These are phyloP conservation scores for Boletus rex-veris DNA, from an alignment of 768 basidiomycete genomes.

Conservation along the genomic window DNA sequence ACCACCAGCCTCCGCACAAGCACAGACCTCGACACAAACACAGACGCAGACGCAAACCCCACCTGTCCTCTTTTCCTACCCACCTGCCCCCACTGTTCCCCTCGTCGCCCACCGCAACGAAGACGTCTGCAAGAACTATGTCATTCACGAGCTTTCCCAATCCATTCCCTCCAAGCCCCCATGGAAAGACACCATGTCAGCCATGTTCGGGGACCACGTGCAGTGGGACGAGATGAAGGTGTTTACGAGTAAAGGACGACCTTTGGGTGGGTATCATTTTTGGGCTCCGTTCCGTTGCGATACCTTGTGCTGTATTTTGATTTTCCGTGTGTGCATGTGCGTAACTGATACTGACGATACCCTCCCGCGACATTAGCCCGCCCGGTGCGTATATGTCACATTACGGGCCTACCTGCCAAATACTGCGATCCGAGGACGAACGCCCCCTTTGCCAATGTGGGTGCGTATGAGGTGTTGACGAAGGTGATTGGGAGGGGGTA, in stretches of 20 bases:
- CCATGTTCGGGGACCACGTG: slow-evolving; percentile 83
- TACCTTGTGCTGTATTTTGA: neutral
- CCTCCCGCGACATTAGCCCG: slow-evolving; percentile 42
- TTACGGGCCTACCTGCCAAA: slow-evolving; percentile 73
- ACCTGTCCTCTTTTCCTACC: slow-evolving; percentile 9
- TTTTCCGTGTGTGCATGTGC: neutral
- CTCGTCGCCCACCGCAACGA: slow-evolving; percentile 38
- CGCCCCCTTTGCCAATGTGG: slow-evolving; percentile 71
- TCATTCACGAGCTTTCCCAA: slow-evolving; percentile 62
- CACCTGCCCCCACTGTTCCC: slow-evolving; percentile 8
- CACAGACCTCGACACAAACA: too few species aligned
- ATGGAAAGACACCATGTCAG: slow-evolving; percentile 73
- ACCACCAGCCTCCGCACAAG: neutral
- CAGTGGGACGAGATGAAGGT: slow-evolving; percentile 74
- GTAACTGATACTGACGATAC: neutral
- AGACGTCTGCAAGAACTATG: slow-evolving; percentile 62
- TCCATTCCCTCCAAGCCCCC: slow-evolving; percentile 44
- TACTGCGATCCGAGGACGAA: slow-evolving; percentile 81
- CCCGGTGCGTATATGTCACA: slow-evolving; percentile 60
- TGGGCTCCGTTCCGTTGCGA: neutral
- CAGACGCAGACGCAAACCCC: neutral
- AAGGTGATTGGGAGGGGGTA: slow-evolving; percentile 63
- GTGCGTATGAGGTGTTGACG: slow-evolving; percentile 63
- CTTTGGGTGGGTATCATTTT: slow-evolving; percentile 45
- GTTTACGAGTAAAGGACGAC: slow-evolving; percentile 61